A percentile compares a stretch with the other conserved stretches of the same genome.
Evolutionary conservation across 345 rosid genomes (phyloP).

Genomic region (Barbarea vulgaris): DNA sequence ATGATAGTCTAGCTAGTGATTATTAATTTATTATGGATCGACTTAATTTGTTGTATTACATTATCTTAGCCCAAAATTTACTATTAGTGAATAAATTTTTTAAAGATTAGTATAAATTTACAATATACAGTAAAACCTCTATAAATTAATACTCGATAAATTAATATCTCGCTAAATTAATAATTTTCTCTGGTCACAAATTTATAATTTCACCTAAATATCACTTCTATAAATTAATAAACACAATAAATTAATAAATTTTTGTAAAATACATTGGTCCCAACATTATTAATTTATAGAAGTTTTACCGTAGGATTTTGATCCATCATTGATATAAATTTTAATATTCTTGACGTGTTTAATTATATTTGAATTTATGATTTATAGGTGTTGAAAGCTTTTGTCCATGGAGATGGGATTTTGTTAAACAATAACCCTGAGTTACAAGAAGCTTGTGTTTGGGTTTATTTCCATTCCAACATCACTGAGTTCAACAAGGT

Average conservation of each 20-base stretch:
- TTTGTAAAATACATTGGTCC: too few relatives aligned
- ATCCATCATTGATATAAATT: neutral
- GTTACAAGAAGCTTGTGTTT: slow-evolving; percentile 72
- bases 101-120: neutral
- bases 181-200: too few relatives aligned
- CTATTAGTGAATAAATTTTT: neutral
- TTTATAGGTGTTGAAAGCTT: slow-evolving; percentile 72
- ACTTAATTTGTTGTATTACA: neutral
- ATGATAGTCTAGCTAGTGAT: neutral
- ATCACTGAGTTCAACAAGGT: slow-evolving; percentile 68
- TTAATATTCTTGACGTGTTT: neutral
- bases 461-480: slow-evolving; percentile 93
- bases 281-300: too few relatives aligned
- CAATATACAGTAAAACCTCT: too few relatives aligned
- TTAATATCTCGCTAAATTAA: too few relatives aligned
- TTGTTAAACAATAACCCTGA: slow-evolving; percentile 74
- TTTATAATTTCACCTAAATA: too few relatives aligned
- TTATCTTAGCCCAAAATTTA: neutral
- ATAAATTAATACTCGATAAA: too few relatives aligned
- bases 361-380: neutral
- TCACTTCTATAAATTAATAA: too few relatives aligned
- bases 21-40: neutral
- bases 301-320: too few relatives aligned
- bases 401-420: slow-evolving; percentile 77
- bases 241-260: too few relatives aligned